Percentiles rank a stretch among this genome's conserved stretches.
phyloP scores from a whole-genome alignment of 2,329 filamentous ascomycete species.

The Colletotrichum chlorophyti region DNA sequence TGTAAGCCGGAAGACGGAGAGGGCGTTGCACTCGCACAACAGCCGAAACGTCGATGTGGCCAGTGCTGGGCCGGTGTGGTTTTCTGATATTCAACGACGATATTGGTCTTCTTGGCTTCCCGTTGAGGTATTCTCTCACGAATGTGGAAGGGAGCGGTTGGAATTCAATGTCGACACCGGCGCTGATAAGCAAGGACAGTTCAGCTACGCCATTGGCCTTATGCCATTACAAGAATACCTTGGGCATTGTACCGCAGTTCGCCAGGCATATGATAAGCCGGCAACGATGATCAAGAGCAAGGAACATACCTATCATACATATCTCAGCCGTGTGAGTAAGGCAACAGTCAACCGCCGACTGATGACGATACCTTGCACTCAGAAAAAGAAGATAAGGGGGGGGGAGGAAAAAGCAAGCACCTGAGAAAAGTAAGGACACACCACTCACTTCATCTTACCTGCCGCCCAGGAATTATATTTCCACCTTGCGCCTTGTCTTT shows the following conservation, averaged over 20 bases:
- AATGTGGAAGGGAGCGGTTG: slow-evolving; percentile 17
- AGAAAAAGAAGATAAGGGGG: neutral
- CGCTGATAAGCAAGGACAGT: neutral
- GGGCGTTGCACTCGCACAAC: slow-evolving; percentile 19
- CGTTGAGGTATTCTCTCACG: neutral
- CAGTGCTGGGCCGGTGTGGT: slow-evolving; percentile 12
- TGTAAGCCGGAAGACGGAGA: neutral
- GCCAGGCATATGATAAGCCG: neutral
- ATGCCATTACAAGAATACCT: too few species aligned
- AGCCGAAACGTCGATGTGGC: slow-evolving; percentile 26
- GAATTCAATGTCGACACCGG: slow-evolving; percentile 4
- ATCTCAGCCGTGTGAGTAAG: too few species aligned
- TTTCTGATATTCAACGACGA: slow-evolving; percentile 14
- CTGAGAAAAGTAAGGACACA: too few species aligned
- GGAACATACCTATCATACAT: too few species aligned
- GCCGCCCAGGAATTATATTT: neutral
- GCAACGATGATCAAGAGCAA: neutral
- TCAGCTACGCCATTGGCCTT: too few species aligned
- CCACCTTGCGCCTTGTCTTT: neutral
- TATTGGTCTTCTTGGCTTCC: slow-evolving; percentile 2
- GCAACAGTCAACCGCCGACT: too few species aligned
- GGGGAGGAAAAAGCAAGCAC: too few species aligned
- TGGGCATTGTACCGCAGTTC: too few species aligned
- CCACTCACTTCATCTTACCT: neutral
- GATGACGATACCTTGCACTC: too few species aligned